Percentiles rank a stretch among this genome's conserved stretches.
These are phyloP conservation scores for Edaphochlamys debaryana DNA, from an alignment of 139 green algal species.

Conservation along the genomic window DNA sequence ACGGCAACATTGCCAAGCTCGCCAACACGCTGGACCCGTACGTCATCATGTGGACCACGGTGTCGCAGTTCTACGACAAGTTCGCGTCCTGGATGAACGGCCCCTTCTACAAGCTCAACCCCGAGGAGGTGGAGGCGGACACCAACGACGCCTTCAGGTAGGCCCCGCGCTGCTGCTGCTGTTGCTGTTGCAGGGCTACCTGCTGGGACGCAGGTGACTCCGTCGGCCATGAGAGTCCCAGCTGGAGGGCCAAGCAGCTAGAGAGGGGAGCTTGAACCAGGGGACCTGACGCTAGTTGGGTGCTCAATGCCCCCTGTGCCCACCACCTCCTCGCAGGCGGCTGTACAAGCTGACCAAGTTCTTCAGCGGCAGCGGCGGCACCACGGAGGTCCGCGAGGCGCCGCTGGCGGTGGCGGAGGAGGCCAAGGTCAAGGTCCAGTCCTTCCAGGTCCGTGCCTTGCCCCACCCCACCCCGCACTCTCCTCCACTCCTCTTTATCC, in stretches of 20 bases:
- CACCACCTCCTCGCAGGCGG: conserved; percentile 56
- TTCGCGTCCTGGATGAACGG: conserved; percentile 77
- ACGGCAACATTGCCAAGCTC: conserved; percentile 67
- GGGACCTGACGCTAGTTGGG: too few species aligned
- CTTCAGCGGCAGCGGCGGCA: conserved; percentile 53
- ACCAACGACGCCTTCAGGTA: conserved; percentile 65
- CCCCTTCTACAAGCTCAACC: conserved; percentile 77
- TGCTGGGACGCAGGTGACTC: too few species aligned
- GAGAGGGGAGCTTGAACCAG: too few species aligned
- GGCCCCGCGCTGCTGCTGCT: background rate
- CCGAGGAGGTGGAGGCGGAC: conserved; percentile 77
- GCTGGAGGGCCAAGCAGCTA: too few species aligned
- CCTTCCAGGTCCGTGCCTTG: conserved; percentile 52
- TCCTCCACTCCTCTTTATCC: too few species aligned
- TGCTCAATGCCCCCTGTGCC: too few species aligned
- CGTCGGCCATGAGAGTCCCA: too few species aligned
- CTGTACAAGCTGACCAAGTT: conserved; percentile 83
- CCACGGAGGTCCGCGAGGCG: conserved; percentile 30
- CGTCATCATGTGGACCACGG: conserved; percentile 72
- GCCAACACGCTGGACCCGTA: conserved; percentile 73
- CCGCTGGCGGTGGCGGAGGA: conserved; percentile 66
- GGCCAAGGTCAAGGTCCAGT: conserved; percentile 50
- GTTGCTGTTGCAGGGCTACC: too few species aligned
- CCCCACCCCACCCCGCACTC: background rate
- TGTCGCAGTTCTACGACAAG: conserved; percentile 67